Percentiles rank a stretch among this genome's conserved stretches.
Conservation (phyloP, 1,284 basidiomycete genomes). For the Abortiporus biennis region DNA sequence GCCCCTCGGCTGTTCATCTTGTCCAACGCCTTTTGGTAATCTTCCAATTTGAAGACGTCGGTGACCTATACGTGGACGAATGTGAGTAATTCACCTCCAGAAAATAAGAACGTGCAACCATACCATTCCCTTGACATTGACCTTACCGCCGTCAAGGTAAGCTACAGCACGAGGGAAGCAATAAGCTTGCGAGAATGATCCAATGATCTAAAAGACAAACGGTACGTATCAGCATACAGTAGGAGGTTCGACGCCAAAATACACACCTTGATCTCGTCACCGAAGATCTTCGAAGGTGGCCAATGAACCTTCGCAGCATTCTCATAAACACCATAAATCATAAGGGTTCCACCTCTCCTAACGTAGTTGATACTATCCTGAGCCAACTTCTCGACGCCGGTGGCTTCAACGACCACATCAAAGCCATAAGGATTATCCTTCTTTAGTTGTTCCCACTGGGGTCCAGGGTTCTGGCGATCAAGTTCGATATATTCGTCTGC, state of each 20-base stretch:
- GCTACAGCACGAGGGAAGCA: slow-evolving; percentile 60
- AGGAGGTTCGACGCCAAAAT: not conserved
- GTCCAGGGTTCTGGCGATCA: slow-evolving; percentile 40
- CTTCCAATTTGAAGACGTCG: slow-evolving; percentile 45
- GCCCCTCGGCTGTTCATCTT: slow-evolving; percentile 46
- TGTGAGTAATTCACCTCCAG: not conserved
- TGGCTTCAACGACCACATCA: slow-evolving; percentile 59
- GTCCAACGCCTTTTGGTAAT: slow-evolving; percentile 55
- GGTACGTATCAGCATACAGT: not conserved
- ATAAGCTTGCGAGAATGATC: slow-evolving; percentile 53
- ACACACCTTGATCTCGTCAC: slow-evolving; percentile 48
- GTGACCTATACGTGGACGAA: slow-evolving; percentile 31
- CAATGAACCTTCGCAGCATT: slow-evolving; percentile 48
- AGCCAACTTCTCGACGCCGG: slow-evolving; percentile 51
- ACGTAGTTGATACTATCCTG: slow-evolving; percentile 58
- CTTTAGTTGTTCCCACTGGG: slow-evolving; percentile 53
- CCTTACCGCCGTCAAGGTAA: slow-evolving; percentile 55
- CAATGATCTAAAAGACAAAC: slow-evolving; percentile 37
- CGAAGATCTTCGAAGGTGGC: slow-evolving; percentile 56
- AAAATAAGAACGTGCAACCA: too few species aligned
- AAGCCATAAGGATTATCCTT: slow-evolving; percentile 57
- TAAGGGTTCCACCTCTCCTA: slow-evolving; percentile 42
- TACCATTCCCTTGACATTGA: slow-evolving; percentile 55
- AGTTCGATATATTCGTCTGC: slow-evolving; percentile 55
- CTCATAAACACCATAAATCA: slow-evolving; percentile 56